A percentile compares a stretch with the other conserved stretches of the same genome.
phyloP scores from a whole-genome alignment of 2,329 filamentous ascomycete genomes.

The Plectosphaerella plurivora region DNA sequence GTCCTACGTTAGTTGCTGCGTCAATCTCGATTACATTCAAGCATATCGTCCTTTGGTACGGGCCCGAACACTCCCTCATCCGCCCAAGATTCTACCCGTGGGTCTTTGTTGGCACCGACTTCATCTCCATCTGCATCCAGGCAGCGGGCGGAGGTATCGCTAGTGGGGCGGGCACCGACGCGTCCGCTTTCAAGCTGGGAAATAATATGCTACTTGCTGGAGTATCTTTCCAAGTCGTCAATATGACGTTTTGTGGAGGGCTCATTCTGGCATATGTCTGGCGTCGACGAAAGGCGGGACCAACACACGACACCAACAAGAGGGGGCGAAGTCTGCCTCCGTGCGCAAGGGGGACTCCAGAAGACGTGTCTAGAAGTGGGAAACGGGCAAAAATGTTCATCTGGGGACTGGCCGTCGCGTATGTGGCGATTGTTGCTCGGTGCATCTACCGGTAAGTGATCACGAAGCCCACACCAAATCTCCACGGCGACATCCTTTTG shows the following conservation, averaged over 20 bases:
- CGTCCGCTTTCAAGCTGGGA: slow-evolving; percentile 9
- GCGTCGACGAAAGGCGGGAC: not conserved
- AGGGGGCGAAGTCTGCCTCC: not conserved
- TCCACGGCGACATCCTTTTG: not conserved
- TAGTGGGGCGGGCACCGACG: not conserved
- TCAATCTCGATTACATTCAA: slow-evolving; percentile 42
- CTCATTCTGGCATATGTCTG: slow-evolving; percentile 9
- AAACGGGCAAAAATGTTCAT: slow-evolving; percentile 6
- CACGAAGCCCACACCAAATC: too few relatives aligned
- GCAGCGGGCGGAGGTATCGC: slow-evolving; percentile 11
- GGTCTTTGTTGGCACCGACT: slow-evolving; percentile 45
- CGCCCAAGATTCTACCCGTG: slow-evolving; percentile 39
- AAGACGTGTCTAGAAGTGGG: slow-evolving; percentile 11
- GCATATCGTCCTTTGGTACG: slow-evolving; percentile 38
- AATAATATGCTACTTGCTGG: slow-evolving; percentile 15
- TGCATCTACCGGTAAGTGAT: slow-evolving; percentile 10
- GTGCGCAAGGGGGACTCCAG: not conserved
- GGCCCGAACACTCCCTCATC: slow-evolving; percentile 31
- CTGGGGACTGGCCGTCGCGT: slow-evolving; percentile 5
- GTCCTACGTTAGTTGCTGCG: slow-evolving; percentile 37
- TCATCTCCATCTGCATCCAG: slow-evolving; percentile 29
- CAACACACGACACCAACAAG: not conserved
- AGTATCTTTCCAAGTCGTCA: slow-evolving; percentile 19
- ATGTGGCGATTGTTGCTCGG: slow-evolving; percentile 8
- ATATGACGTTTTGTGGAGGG: slow-evolving; percentile 17